Evolutionary conservation across 306 rosid genomes (phyloP), one percentile per base, ranked within the genome.

Genomic region (Oemleria cerasiformis): DNA sequence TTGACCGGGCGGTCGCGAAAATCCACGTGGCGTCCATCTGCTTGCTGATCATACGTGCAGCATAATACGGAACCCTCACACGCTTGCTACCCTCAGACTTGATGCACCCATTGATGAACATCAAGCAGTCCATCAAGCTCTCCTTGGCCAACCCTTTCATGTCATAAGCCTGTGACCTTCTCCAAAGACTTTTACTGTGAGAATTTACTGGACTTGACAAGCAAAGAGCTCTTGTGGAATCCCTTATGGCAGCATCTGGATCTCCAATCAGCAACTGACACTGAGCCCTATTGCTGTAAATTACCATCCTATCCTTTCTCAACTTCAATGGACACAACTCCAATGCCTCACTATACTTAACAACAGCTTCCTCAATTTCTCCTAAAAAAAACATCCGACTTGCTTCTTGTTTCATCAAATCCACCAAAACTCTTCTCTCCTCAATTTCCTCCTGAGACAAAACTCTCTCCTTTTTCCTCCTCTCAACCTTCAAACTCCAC

Each of bases 101-200:
- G 71, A 78, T 56, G 77, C 83, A 77, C 8, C 82, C 67, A 56
- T 81, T 85, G 69, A 87, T 78, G 78, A 89, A 87, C 86, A 78
- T 63, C 38, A 89, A 61, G 70, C 87, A 83, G 57, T 89, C 96
- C 90, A 87, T 75, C 71, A 89, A 73, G 68, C 96, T 87, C 81
- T 89, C 96, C 62, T 80, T 87, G 5, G 88, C 84, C 86, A 89
- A 75, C 49, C 92, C 90, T 75, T 85, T 87, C 87, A 87, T 85
- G 79, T 89, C 92, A 76, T 89, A 89, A 43, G 92, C 96, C 45
- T 83, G 92, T 16, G 96, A 85, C 66, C 96, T 89, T 34, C 87
- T 86, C 96, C 96, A 85, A 20, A 87, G 86, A 68, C 92, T 85
- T 66, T 81, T 89, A 0, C 70, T 42, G 44, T 89, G 88, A 9